A percentile compares a stretch with the other conserved stretches of the same genome.
Conservation (phyloP, 208 protist species). For the Leishmania major region DNA sequence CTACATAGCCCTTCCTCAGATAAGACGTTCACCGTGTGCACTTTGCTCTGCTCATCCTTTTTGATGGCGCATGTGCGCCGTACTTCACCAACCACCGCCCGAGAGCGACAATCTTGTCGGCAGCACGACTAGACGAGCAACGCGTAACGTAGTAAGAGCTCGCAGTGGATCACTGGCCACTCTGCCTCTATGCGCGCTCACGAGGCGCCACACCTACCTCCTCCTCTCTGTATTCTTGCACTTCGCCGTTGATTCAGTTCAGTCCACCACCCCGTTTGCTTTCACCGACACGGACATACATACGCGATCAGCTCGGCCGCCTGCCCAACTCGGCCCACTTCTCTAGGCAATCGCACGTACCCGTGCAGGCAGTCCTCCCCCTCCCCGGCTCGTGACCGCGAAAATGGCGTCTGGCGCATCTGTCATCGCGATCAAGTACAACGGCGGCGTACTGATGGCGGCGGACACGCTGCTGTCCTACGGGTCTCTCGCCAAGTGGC, state of each 20-base stretch:
- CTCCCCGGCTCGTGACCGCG: neutral
- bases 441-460: conserved; percentile 96
- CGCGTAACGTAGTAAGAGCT: neutral
- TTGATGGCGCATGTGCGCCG: neutral
- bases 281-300: neutral
- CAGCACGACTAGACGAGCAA: neutral
- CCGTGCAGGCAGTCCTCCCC: neutral
- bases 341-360: neutral
- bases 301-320: neutral
- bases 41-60: neutral
- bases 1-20: neutral
- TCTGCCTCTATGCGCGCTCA: neutral
- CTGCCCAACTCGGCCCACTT: neutral
- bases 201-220: neutral
- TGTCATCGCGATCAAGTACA: conserved; percentile 97
- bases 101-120: neutral
- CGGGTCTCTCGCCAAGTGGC: conserved; percentile 96
- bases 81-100: neutral
- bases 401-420: conserved; percentile 96
- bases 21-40: neutral
- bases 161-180: neutral
- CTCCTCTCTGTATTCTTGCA: neutral
- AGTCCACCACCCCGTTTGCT: neutral
- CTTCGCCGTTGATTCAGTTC: neutral
- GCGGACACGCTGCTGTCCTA: conserved; percentile 97